A percentile compares a stretch with the other conserved stretches of the same genome.
These are phyloP conservation scores for Cucumis cinereus DNA, from an alignment of 306 rosid species.

Conservation along the genomic window DNA sequence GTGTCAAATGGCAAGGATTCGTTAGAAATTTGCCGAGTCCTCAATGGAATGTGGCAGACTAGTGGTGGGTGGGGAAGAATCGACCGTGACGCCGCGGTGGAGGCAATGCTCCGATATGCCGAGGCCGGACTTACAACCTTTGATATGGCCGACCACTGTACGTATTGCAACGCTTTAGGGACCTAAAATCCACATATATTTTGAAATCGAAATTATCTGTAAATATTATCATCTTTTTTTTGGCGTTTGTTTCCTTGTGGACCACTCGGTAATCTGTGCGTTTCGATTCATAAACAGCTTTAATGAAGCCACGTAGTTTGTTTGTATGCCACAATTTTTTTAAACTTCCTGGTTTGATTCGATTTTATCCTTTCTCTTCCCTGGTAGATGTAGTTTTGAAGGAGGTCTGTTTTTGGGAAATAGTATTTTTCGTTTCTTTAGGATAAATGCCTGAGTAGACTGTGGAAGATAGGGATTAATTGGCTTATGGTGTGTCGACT, in stretches of 20 bases:
- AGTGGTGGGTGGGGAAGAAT: conserved; percentile 87
- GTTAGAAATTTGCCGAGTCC: conserved; percentile 52
- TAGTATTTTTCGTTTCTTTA: background rate
- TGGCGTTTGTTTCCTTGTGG: background rate
- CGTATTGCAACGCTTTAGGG: background rate
- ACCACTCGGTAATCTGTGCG: background rate
- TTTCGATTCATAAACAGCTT: background rate
- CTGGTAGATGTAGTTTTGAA: background rate
- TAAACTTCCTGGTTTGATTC: background rate
- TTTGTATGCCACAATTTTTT: background rate
- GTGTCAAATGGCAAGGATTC: conserved; percentile 53
- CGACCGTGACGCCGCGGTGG: conserved; percentile 67
- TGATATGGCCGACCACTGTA: conserved; percentile 97
- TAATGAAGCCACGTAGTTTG: background rate
- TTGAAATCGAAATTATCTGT: background rate
- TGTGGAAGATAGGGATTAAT: background rate
- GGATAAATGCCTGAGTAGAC: background rate
- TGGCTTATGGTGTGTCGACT: background rate
- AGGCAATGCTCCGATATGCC: conserved; percentile 82
- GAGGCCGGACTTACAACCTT: conserved; percentile 76
- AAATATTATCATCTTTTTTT: background rate
- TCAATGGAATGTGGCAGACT: conserved; percentile 89
- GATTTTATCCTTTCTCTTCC: background rate
- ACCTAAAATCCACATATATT: background rate
- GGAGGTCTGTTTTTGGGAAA: background rate